Evolutionary conservation across 306 rosid genomes (phyloP).

Genomic region (Malus sylvestris): DNA sequence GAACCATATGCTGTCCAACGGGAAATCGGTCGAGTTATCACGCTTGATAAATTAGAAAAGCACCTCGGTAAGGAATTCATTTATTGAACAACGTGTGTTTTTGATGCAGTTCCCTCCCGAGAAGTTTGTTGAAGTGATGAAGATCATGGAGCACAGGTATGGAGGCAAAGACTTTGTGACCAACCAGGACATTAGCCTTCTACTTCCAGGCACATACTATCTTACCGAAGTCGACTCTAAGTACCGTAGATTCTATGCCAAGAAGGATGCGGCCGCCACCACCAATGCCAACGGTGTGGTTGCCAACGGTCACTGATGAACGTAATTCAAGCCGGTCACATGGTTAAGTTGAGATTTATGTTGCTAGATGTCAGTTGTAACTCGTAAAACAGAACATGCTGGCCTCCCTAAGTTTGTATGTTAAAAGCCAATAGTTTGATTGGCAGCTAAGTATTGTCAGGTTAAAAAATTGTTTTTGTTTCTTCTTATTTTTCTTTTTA

Average conservation of each 20-base stretch:
- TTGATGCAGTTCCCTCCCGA: constrained; percentile 65
- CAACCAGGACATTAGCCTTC: constrained; percentile 72
- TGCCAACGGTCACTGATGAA: constrained; percentile 58
- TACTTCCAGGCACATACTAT: constrained; percentile 81
- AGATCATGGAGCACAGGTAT: constrained; percentile 94
- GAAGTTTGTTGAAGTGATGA: constrained; percentile 70
- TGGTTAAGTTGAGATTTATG: constrained; percentile 9
- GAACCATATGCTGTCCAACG: not conserved
- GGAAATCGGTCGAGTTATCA: not conserved
- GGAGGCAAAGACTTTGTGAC: constrained; percentile 91
- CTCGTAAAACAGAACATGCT: constrained; percentile 6
- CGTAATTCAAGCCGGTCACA: not conserved
- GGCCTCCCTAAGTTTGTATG: constrained; percentile 21
- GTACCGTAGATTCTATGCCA: constrained; percentile 78
- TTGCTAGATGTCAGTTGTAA: constrained; percentile 13
- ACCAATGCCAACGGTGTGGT: constrained; percentile 29
- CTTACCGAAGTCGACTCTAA: constrained; percentile 88
- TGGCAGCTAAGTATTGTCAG: constrained; percentile 9
- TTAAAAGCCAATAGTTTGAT: constrained; percentile 19
- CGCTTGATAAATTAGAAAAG: not conserved
- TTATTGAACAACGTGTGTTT: constrained; percentile 12
- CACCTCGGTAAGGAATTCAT: not conserved
- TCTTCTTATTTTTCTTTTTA: not conserved
- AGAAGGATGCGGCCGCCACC: constrained; percentile 29
- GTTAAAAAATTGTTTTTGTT: not conserved